These are phyloP conservation scores for Nitzschia palea DNA, from an alignment of 108 stramenopile species.

Conservation along the genomic window DNA sequence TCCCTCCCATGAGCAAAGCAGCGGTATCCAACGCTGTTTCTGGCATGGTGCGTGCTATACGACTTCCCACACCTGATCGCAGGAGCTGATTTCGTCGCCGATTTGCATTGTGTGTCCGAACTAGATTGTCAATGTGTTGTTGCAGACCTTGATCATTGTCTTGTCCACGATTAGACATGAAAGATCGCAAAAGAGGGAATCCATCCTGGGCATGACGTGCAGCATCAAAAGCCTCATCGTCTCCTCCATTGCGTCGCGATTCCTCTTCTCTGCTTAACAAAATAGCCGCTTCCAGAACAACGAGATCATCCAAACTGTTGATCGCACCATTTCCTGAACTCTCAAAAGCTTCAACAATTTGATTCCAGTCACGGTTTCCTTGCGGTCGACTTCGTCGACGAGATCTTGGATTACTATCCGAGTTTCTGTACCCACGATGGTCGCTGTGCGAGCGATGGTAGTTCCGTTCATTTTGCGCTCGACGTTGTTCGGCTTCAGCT, in stretches of 20 bases:
- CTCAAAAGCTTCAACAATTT: conserved; percentile 44
- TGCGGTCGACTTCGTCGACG: neutral
- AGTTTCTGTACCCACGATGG: neutral
- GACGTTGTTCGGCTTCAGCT: conserved; percentile 66
- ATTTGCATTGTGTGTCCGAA: conserved; percentile 1
- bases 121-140: neutral
- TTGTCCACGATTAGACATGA: conserved; percentile 2
- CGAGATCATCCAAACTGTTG: conserved; percentile 59
- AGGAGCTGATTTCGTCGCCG: conserved; percentile 8
- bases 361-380: conserved; percentile 39
- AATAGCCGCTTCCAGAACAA: conserved; percentile 74
- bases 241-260: conserved; percentile 6
- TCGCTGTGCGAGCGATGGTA: conserved; percentile 34
- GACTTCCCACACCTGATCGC: neutral
- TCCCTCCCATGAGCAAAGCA: conserved; percentile 56
- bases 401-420: neutral
- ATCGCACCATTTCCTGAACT: conserved; percentile 24
- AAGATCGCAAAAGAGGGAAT: conserved; percentile 38
- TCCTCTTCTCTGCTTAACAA: conserved; percentile 50
- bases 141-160: conserved; percentile 3
- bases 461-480: conserved; percentile 56
- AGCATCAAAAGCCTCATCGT: conserved; percentile 7
- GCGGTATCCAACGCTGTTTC: conserved; percentile 44
- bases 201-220: conserved; percentile 22
- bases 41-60: neutral